A percentile compares a stretch with the other conserved stretches of the same genome.
phyloP scores from a whole-genome alignment of 2,329 filamentous ascomycete genomes.

The Penicillium sp. region DNA sequence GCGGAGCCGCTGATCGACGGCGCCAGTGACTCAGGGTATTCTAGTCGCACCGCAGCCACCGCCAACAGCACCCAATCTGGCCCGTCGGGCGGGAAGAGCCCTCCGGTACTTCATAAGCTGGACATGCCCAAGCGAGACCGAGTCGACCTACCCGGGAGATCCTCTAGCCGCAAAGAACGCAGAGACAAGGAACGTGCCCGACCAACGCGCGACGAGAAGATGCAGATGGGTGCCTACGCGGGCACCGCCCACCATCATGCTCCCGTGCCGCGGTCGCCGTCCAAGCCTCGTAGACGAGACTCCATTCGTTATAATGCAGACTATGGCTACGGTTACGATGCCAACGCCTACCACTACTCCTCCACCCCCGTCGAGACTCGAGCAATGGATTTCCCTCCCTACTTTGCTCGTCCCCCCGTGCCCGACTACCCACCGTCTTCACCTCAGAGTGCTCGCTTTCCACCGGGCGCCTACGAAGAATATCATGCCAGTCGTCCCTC shows the following conservation, averaged over 20 bases:
- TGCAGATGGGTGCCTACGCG: slow-evolving; percentile 35
- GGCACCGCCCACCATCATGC: slow-evolving; percentile 29
- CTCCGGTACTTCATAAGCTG: slow-evolving; percentile 37
- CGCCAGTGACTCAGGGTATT: slow-evolving; percentile 63
- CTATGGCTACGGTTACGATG: slow-evolving; percentile 37
- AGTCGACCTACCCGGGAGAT: slow-evolving; percentile 27
- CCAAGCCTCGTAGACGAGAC: slow-evolving; percentile 36
- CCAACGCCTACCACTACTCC: slow-evolving; percentile 33
- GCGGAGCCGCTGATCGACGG: slow-evolving; percentile 44
- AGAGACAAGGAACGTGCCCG: slow-evolving; percentile 29
- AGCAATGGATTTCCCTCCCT: slow-evolving; percentile 30
- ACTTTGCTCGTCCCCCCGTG: slow-evolving; percentile 26
- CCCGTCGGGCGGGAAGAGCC: slow-evolving; percentile 43
- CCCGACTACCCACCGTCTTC: slow-evolving; percentile 34
- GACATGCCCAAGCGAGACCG: slow-evolving; percentile 31
- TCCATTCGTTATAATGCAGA: slow-evolving; percentile 30
- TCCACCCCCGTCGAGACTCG: slow-evolving; percentile 32
- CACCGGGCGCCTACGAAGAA: slow-evolving; percentile 27
- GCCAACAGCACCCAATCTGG: slow-evolving; percentile 53
- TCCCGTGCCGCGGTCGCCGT: slow-evolving; percentile 32
- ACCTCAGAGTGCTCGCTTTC: slow-evolving; percentile 32
- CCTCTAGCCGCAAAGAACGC: slow-evolving; percentile 34
- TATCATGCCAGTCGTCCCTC: slow-evolving; percentile 24
- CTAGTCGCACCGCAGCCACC: slow-evolving; percentile 56
- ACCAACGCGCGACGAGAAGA: slow-evolving; percentile 34